Conservation (phyloP, 192 early-diverging fungal species). For the Umbelopsis sp. region DNA sequence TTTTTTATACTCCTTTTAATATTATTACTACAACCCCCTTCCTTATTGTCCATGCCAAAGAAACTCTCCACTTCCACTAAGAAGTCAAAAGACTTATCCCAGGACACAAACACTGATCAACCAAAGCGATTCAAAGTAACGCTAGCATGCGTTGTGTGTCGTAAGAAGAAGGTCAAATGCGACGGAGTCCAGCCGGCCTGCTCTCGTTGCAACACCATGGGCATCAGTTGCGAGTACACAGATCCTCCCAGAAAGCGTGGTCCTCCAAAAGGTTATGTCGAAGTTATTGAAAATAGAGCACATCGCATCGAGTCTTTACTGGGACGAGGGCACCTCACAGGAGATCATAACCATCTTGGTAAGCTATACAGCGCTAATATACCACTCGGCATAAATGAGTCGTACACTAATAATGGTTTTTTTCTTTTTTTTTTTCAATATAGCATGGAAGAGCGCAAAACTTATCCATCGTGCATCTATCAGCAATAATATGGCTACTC, state of each 20-base stretch:
- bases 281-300: slow-evolving; percentile 73
- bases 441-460: slow-evolving; percentile 8
- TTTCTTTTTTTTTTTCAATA: not conserved
- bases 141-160: slow-evolving; percentile 50
- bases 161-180: slow-evolving; percentile 85
- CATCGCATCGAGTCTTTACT: slow-evolving; percentile 73
- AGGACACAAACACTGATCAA: not conserved
- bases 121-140: slow-evolving; percentile 39
- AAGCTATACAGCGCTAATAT: not conserved
- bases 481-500: not conserved
- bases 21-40: not conserved
- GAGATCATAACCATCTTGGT: not conserved
- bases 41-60: slow-evolving; percentile 12
- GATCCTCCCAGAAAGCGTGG: slow-evolving; percentile 58
- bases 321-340: not conserved
- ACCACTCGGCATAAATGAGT: not conserved
- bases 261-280: slow-evolving; percentile 83
- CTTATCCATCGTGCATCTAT: slow-evolving; percentile 13
- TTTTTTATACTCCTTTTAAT: not conserved
- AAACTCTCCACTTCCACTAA: not conserved
- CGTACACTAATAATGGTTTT: slow-evolving; percentile 15
- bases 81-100: not conserved
- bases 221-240: slow-evolving; percentile 51
- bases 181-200: slow-evolving; percentile 69
- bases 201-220: slow-evolving; percentile 70